Conservation (phyloP, 129 eudicot species). For the Tanacetum coccineum region DNA sequence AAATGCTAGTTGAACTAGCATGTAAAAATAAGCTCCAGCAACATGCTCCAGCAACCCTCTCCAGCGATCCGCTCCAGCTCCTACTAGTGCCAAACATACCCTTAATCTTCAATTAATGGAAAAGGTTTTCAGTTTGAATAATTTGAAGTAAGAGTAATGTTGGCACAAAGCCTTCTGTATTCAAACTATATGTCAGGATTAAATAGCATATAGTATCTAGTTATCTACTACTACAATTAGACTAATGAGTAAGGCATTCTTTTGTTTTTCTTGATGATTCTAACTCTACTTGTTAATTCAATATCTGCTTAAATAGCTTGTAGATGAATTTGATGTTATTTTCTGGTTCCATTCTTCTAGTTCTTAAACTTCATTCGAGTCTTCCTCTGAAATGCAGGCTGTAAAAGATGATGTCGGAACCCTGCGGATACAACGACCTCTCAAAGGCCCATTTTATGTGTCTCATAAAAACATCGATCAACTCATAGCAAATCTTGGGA, state of each 20-base stretch:
- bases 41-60: too few relatives aligned
- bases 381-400: constrained; percentile 49
- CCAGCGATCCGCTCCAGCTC: too few relatives aligned
- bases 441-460: constrained; percentile 94
- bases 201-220: not conserved
- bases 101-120: not conserved
- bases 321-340: constrained; percentile 1
- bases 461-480: constrained; percentile 86
- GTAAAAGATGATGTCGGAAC: constrained; percentile 94
- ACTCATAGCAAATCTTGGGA: constrained; percentile 93
- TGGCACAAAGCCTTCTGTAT: not conserved
- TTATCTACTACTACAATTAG: not conserved
- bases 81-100: too few relatives aligned
- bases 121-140: not conserved
- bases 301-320: constrained; percentile 8
- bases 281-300: not conserved
- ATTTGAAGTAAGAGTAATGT: not conserved
- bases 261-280: constrained; percentile 2
- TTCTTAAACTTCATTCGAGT: constrained; percentile 5
- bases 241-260: not conserved
- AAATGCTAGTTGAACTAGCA: too few relatives aligned
- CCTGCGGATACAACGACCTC: constrained; percentile 84
- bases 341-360: constrained; percentile 1
- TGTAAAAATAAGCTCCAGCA: too few relatives aligned
- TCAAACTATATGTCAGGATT: not conserved